Base-by-base conservation (phyloP, 352 stramenopile genomes). In the Halophytophthora polymorphica region DNA sequence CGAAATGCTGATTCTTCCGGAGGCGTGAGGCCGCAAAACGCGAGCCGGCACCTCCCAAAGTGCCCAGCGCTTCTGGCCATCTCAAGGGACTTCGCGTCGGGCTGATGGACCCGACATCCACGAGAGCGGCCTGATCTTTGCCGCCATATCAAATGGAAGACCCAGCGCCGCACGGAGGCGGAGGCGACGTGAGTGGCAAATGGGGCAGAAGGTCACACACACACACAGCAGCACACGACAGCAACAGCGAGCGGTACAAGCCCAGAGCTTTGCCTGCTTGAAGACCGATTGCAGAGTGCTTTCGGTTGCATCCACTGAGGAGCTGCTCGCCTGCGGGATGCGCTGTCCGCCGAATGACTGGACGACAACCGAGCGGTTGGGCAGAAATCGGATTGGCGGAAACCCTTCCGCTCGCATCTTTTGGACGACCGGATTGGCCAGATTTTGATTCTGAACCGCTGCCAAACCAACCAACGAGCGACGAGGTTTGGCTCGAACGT, bases 1-100 rank as follows among this genome's bases (percentile, higher is more conserved):
- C 60, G 77, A 84, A 88, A 86, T 88, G 77, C 77, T 88, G 77
- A 88, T 88, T 88, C 75, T 84, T 70, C 72, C 57, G 55, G 58
- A 68, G 58, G 56, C 41, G 66, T 72, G 65, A 68, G 61, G 71
- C 54, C 69, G 73, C 73, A 82, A 67, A 84, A 78, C 74, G 69
- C 73, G 62, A 67, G 43, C 58, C 56, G 47, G 58, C 58, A 52
- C 64, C 62, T 75, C 62, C 67, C 61, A 78, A 84, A 88, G 73
- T 88, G 77, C 77, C 77, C 77, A 88, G 77, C 77, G 68, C 61
- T 86, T 82, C 77, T 85, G 62, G 72, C 58, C 72, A 33, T 70
- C 59, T 60, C 69, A 67, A 71, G 74, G 63, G 71, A 81, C 74
- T 83, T 87, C 61, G 44, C 77, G 72, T 82, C 71, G 42, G 77